These are phyloP conservation scores for Leishmania amazonensis DNA, from an alignment of 208 protist species.

Conservation along the genomic window DNA sequence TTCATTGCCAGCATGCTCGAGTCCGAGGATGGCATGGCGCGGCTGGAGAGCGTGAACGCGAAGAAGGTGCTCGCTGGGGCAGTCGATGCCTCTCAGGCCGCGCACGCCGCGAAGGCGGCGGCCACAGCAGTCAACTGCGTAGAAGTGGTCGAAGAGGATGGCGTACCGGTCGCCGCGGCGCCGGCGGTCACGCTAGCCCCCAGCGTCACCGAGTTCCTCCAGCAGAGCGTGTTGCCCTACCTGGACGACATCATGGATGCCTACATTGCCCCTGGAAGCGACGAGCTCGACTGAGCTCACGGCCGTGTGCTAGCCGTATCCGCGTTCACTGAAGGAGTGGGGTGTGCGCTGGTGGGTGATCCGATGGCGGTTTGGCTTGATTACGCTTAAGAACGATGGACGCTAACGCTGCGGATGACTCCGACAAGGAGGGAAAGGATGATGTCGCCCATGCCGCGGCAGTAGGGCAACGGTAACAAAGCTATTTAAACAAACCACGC, in stretches of 20 bases:
- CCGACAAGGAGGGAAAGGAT: conserved; percentile 2
- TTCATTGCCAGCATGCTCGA: conserved; percentile 63
- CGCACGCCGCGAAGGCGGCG: conserved; percentile 3
- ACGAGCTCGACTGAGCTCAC: conserved; percentile 54
- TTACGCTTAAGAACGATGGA: not conserved
- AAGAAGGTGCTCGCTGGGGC: conserved; percentile 57
- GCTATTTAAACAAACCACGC: not conserved
- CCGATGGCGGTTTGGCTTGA: not conserved
- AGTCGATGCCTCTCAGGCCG: conserved; percentile 27
- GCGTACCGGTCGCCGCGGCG: conserved; percentile 4
- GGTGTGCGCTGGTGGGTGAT: not conserved
- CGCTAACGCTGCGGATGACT: not conserved
- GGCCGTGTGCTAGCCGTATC: not conserved
- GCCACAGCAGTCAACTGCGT: conserved; percentile 11
- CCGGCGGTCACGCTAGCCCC: conserved; percentile 18
- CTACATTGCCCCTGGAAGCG: conserved; percentile 70
- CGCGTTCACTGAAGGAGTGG: not conserved
- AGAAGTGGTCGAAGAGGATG: conserved; percentile 39
- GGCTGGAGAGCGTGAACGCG: conserved; percentile 78
- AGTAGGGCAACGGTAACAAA: not conserved
- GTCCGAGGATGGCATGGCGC: conserved; percentile 67
- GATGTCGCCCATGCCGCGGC: not conserved
- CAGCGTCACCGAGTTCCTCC: conserved; percentile 44
- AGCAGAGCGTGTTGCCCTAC: conserved; percentile 68
- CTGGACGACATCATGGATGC: conserved; percentile 84